Evolutionary conservation across 768 basidiomycete species (phyloP).

Genomic region (Tulasnella calospora): DNA sequence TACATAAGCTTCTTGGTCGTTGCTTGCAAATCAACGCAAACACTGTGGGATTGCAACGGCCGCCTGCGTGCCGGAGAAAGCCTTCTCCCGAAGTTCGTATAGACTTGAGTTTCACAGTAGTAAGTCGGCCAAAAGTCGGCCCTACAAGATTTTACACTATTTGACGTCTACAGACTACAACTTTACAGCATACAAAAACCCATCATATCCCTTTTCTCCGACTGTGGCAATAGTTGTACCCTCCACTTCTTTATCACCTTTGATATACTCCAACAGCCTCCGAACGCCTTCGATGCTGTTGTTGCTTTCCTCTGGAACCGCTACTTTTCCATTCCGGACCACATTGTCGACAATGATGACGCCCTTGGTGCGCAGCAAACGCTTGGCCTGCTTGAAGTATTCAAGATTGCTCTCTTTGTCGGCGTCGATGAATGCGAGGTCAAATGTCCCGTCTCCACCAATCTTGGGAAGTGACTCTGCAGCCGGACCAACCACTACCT

Average conservation of each 20-base stretch:
- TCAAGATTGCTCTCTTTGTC: slow-evolving; percentile 54
- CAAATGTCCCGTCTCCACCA: slow-evolving; percentile 50
- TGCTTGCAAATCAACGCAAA: too few relatives aligned
- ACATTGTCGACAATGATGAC: slow-evolving; percentile 65
- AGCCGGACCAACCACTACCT: slow-evolving; percentile 48
- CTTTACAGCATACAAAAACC: slow-evolving; percentile 46
- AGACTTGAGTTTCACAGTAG: too few relatives aligned
- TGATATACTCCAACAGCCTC: slow-evolving; percentile 43
- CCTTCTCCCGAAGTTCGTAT: too few relatives aligned
- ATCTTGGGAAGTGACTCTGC: slow-evolving; percentile 48
- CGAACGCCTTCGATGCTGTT: slow-evolving; percentile 46
- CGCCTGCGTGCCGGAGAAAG: too few relatives aligned
- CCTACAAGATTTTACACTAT: too few relatives aligned
- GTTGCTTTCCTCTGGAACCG: slow-evolving; percentile 41
- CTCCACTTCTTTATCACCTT: slow-evolving; percentile 49
- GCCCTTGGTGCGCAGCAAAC: slow-evolving; percentile 54
- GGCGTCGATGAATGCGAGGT: slow-evolving; percentile 68
- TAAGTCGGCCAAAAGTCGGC: too few relatives aligned
- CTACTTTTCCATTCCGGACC: slow-evolving; percentile 47
- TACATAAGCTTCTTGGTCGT: too few relatives aligned
- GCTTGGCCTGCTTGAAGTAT: slow-evolving; percentile 59
- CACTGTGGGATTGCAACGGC: too few relatives aligned
- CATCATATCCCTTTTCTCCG: slow-evolving; percentile 52
- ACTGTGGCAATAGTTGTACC: slow-evolving; percentile 49
- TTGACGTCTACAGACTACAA: slow-evolving; percentile 10